These are phyloP conservation scores for Fusarium citri DNA, from an alignment of 2,329 filamentous ascomycete species.

Conservation along the genomic window DNA sequence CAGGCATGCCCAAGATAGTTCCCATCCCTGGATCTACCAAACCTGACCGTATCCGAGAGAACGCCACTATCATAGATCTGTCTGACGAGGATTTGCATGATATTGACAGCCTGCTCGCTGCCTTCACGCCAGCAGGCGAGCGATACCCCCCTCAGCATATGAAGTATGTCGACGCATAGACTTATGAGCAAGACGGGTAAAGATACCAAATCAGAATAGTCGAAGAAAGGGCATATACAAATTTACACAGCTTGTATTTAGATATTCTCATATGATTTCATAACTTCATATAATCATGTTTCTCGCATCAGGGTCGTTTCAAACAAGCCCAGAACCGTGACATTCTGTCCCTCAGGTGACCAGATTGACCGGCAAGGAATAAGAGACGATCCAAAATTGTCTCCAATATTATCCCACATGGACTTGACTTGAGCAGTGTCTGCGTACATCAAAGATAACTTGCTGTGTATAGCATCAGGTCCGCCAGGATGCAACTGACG, in stretches of 20 bases:
- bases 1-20: conserved; percentile 68
- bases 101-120: conserved; percentile 62
- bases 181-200: neutral
- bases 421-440: conserved; percentile 40
- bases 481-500: conserved; percentile 30
- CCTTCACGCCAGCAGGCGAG: conserved; percentile 60
- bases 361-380: conserved; percentile 55
- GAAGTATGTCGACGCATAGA: conserved; percentile 27
- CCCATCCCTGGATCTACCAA: conserved; percentile 75
- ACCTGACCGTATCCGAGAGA: conserved; percentile 69
- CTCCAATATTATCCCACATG: conserved; percentile 26
- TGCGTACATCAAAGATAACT: conserved; percentile 51
- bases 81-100: conserved; percentile 62
- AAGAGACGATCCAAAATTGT: conserved; percentile 29
- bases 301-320: conserved; percentile 33
- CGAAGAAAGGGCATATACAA: neutral
- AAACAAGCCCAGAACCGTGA: conserved; percentile 52
- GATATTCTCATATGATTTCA: conserved; percentile 11
- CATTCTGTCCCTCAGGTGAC: conserved; percentile 48
- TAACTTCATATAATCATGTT: conserved; percentile 23
- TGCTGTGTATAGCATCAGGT: conserved; percentile 6
- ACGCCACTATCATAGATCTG: conserved; percentile 63
- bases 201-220: neutral
- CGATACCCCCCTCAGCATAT: conserved; percentile 57
- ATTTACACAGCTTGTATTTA: neutral